phyloP scores from a whole-genome alignment of 805 yeast species.

The Saturnispora kantuleensis region DNA sequence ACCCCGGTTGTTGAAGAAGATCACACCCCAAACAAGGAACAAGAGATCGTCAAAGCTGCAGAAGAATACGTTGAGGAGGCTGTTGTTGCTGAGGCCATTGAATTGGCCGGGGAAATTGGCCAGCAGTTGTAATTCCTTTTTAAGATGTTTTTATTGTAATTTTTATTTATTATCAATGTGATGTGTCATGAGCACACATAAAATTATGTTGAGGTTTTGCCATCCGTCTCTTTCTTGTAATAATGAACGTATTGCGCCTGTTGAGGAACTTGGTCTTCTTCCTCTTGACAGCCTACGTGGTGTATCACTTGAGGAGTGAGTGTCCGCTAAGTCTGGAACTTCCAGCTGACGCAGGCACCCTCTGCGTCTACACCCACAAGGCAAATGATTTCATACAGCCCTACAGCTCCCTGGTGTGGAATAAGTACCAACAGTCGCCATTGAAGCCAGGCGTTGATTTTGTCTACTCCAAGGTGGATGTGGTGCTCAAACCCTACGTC shows the following conservation, averaged over 20 bases:
- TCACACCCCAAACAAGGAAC: neutral
- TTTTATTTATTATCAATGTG: neutral
- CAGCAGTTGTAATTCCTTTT: constrained; percentile 5
- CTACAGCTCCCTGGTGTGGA: neutral
- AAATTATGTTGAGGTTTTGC: neutral
- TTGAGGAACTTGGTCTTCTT: neutral
- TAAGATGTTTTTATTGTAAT: neutral
- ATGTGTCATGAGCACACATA: neutral
- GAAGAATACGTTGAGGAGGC: constrained; percentile 6
- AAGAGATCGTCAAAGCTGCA: constrained; percentile 9
- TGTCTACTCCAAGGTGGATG: neutral
- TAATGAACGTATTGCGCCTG: neutral
- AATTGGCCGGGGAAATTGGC: constrained; percentile 9
- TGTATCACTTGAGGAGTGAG: constrained; percentile 1
- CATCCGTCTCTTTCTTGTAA: neutral
- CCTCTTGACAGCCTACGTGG: neutral
- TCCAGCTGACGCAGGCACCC: neutral
- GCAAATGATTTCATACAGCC: constrained; percentile 2
- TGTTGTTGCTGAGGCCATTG: constrained; percentile 5
- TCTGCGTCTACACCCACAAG: constrained; percentile 7
- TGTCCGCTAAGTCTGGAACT: constrained; percentile 1
- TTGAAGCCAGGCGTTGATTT: constrained; percentile 6
- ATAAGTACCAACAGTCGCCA: constrained; percentile 1
- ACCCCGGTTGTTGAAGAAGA: neutral
- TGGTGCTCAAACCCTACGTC: neutral